Evolutionary conservation across 768 basidiomycete species (phyloP).

Genomic region (Clitopilus hobsonii): DNA sequence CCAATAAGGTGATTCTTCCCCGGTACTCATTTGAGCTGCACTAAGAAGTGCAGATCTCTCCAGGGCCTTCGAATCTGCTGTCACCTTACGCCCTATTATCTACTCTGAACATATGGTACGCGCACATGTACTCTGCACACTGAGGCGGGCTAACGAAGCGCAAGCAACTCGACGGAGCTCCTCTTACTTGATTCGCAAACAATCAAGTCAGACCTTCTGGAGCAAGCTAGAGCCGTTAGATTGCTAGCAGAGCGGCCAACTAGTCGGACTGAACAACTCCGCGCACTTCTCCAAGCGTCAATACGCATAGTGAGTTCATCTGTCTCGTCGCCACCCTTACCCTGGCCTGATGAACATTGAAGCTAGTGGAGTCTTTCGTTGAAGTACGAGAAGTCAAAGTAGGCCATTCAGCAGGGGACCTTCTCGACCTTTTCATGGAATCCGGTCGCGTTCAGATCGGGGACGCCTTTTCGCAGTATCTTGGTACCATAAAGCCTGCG

Average conservation of each 20-base stretch:
- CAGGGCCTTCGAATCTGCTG: conserved; percentile 33
- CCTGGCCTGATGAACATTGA: too few species aligned
- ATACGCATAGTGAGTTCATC: not conserved
- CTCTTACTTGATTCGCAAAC: not conserved
- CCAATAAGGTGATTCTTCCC: conserved; percentile 21
- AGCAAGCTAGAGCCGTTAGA: not conserved
- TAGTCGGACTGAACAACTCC: not conserved
- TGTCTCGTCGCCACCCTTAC: too few species aligned
- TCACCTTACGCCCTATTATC: conserved; percentile 33
- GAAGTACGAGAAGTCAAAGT: not conserved
- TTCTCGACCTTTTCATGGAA: not conserved
- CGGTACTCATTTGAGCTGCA: too few species aligned
- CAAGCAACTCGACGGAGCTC: not conserved
- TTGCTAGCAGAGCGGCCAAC: not conserved
- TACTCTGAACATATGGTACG: not conserved
- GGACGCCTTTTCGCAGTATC: not conserved
- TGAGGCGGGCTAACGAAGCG: not conserved
- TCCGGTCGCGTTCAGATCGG: not conserved
- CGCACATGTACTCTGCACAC: not conserved
- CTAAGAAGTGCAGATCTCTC: conserved; percentile 5
- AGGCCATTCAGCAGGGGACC: too few species aligned
- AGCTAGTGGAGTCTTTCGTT: not conserved
- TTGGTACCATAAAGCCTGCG: not conserved
- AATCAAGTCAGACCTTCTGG: not conserved
- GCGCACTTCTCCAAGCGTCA: not conserved